Evolutionary conservation across 2,329 filamentous ascomycete species (phyloP).

Genomic region (Claviceps pusilla): DNA sequence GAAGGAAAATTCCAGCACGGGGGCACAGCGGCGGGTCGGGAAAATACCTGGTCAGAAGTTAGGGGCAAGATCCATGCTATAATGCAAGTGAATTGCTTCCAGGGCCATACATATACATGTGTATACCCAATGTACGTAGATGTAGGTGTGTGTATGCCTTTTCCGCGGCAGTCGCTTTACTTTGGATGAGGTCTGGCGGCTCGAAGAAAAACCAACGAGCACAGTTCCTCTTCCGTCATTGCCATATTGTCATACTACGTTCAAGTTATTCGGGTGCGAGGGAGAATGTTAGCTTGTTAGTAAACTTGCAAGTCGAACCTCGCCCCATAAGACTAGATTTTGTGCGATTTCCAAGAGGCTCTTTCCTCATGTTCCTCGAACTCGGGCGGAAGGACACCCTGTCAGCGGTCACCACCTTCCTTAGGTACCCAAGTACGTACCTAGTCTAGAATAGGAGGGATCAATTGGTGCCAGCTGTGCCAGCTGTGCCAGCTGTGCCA

Average conservation of each 20-base stretch:
- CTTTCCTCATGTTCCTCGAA: not conserved
- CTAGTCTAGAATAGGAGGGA: too few relatives aligned
- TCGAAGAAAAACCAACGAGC: not conserved
- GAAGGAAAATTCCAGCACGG: not conserved
- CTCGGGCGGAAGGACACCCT: too few relatives aligned
- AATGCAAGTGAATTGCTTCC: not conserved
- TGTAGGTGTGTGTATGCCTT: not conserved
- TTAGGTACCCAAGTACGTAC: too few relatives aligned
- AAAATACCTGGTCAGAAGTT: not conserved
- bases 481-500: too few relatives aligned
- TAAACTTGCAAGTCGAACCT: not conserved
- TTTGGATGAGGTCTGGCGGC: not conserved
- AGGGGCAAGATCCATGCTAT: conserved; percentile 1
- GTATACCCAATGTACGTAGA: not conserved
- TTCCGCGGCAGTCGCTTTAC: not conserved
- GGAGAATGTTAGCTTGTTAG: not conserved
- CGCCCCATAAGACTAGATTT: not conserved
- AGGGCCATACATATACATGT: not conserved
- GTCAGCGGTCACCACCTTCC: too few relatives aligned
- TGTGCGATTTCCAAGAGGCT: not conserved
- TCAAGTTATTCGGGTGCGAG: not conserved
- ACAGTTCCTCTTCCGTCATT: not conserved
- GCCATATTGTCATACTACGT: not conserved
- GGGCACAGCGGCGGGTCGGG: not conserved
- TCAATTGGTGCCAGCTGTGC: too few relatives aligned